Percentiles rank a stretch among this genome's conserved stretches.
Evolutionary conservation across 1,284 basidiomycete species (phyloP).

Genomic region (Cryptococcus sp.): DNA sequence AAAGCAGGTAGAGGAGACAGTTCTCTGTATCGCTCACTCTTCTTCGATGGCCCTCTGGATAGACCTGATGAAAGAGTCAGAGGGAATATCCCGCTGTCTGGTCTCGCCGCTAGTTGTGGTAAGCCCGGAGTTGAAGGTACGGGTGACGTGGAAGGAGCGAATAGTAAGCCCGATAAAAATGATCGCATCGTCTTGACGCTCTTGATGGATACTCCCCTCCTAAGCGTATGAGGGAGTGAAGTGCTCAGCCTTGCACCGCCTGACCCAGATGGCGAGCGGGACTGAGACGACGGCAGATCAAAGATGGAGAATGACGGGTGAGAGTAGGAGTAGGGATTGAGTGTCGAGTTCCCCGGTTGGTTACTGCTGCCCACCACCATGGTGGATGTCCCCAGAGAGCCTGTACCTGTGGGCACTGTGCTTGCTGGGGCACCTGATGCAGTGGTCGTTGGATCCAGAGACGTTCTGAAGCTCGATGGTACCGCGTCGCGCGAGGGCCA

Average conservation of each 20-base stretch:
- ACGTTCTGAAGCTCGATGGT: slow-evolving; percentile 2
- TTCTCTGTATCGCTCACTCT: neutral
- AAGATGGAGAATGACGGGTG: slow-evolving; percentile 3
- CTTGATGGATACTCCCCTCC: slow-evolving; percentile 34
- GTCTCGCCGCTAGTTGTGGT: slow-evolving; percentile 27
- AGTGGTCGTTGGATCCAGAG: neutral
- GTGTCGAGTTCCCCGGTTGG: neutral
- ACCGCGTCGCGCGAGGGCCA: neutral
- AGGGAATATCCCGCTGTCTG: slow-evolving; percentile 38
- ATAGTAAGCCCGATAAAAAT: slow-evolving; percentile 36
- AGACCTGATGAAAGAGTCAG: neutral
- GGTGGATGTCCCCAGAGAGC: neutral
- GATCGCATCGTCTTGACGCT: slow-evolving; percentile 37
- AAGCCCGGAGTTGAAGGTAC: slow-evolving; percentile 17
- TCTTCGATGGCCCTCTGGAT: slow-evolving; percentile 5
- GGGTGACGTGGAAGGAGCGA: slow-evolving; percentile 7
- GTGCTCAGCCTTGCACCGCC: too few species aligned
- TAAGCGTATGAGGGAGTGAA: slow-evolving; percentile 8
- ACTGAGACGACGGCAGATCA: neutral
- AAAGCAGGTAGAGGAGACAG: slow-evolving; percentile 1
- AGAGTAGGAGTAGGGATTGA: slow-evolving; percentile 2
- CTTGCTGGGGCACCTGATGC: slow-evolving; percentile 14
- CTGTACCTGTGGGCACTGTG: slow-evolving; percentile 12
- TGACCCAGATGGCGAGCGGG: neutral
- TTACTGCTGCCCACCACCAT: neutral